Conservation (phyloP, 768 basidiomycete genomes). For the Russula lepida region DNA sequence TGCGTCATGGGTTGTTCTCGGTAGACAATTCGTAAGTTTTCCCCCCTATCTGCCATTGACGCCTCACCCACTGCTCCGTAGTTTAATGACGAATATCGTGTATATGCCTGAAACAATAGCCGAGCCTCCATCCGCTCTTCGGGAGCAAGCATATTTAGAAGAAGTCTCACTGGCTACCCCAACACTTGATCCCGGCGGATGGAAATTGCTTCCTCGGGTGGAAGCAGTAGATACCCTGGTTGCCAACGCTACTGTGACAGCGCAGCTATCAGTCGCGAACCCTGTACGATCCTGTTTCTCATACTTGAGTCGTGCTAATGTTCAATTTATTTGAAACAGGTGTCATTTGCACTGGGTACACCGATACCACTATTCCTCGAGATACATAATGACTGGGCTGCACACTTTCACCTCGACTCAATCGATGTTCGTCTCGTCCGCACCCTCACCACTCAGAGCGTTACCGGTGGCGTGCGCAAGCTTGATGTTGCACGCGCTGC, state of each 20-base stretch:
- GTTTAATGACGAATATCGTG: conserved; percentile 13
- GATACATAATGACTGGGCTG: background rate
- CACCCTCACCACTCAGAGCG: background rate
- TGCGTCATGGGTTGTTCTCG: conserved; percentile 11
- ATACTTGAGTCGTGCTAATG: background rate
- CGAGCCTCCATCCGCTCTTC: conserved; percentile 12
- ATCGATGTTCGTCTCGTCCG: conserved; percentile 15
- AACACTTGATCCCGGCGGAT: conserved; percentile 16
- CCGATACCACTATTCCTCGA: conserved; percentile 14
- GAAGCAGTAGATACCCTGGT: background rate
- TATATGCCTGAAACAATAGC: conserved; percentile 20
- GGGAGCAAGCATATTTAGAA: conserved; percentile 17
- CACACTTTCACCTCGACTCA: background rate
- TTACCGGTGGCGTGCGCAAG: background rate
- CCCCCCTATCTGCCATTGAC: background rate
- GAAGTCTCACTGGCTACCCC: conserved; percentile 1
- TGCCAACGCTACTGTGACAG: background rate
- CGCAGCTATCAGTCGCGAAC: conserved; percentile 9
- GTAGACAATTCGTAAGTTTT: conserved; percentile 15
- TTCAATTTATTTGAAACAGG: background rate
- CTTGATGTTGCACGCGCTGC: conserved; percentile 3
- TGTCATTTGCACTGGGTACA: conserved; percentile 16
- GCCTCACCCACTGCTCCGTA: background rate
- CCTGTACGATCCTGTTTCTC: background rate
- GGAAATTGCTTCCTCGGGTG: conserved; percentile 18